Conservation (phyloP, 2,329 filamentous ascomycete genomes). For the Pyrenophora tritici-repentis region DNA sequence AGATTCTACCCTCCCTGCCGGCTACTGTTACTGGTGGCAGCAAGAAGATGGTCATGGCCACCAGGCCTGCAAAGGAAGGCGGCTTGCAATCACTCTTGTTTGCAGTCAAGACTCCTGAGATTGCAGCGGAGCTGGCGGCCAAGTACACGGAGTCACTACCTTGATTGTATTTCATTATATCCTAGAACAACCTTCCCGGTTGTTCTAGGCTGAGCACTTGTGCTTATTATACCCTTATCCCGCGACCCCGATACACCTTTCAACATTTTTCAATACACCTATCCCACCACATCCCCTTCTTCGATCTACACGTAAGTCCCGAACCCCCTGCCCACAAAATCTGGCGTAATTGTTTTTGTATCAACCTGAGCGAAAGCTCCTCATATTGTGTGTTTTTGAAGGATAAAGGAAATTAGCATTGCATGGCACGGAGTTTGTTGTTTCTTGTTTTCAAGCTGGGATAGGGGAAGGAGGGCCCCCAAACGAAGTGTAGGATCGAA, state of each 20-base stretch:
- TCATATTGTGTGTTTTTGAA: neutral
- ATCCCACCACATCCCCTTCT: neutral
- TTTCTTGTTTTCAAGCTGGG: slow-evolving; percentile 3
- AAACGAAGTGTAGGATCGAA: too few relatives aligned
- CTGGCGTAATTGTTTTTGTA: slow-evolving; percentile 15
- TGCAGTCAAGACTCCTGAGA: slow-evolving; percentile 35
- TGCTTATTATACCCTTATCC: neutral
- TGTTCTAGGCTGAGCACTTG: neutral
- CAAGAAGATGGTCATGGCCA: slow-evolving; percentile 38
- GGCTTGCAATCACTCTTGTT: slow-evolving; percentile 30
- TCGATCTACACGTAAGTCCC: slow-evolving; percentile 1
- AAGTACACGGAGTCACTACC: slow-evolving; percentile 37
- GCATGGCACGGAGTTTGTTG: slow-evolving; percentile 23
- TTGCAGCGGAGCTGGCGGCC: slow-evolving; percentile 36
- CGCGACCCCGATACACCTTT: neutral
- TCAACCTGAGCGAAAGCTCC: neutral
- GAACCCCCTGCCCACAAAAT: slow-evolving; percentile 14
- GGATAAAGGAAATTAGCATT: slow-evolving; percentile 15
- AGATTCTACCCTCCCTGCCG: slow-evolving; percentile 33
- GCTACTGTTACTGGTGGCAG: slow-evolving; percentile 30
- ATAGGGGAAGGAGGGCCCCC: too few relatives aligned
- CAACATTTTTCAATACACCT: neutral
- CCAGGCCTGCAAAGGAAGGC: slow-evolving; percentile 31
- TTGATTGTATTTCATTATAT: slow-evolving; percentile 14
- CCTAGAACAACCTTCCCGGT: neutral